A percentile compares a stretch with the other conserved stretches of the same genome.
These are phyloP conservation scores for Diplodia sapinea DNA, from an alignment of 2,329 filamentous ascomycete genomes.

Conservation along the genomic window DNA sequence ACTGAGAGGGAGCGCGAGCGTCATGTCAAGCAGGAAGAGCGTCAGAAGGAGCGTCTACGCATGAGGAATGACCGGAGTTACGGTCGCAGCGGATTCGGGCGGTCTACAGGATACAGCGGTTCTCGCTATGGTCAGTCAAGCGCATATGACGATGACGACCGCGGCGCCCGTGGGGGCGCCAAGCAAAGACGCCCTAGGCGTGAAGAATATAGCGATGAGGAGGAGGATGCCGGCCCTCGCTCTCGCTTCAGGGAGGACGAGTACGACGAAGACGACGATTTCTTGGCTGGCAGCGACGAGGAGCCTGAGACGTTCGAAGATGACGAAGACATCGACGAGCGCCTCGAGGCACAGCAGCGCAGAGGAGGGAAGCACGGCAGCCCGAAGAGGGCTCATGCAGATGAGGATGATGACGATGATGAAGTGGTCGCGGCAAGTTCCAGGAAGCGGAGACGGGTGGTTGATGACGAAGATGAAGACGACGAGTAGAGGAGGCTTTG, in stretches of 20 bases:
- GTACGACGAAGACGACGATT: conserved; percentile 80
- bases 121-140: conserved; percentile 54
- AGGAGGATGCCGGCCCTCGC: conserved; percentile 71
- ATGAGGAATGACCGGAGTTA: conserved; percentile 60
- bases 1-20: conserved; percentile 76
- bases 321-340: conserved; percentile 57
- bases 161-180: conserved; percentile 37
- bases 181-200: conserved; percentile 48
- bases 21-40: conserved; percentile 45
- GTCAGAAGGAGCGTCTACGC: conserved; percentile 59
- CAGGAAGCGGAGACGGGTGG: conserved; percentile 51
- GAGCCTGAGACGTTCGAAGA: conserved; percentile 68
- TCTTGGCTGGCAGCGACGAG: conserved; percentile 76
- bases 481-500: not conserved
- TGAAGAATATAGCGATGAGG: conserved; percentile 70
- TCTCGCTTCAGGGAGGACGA: conserved; percentile 70
- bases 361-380: conserved; percentile 48
- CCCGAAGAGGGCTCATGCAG: conserved; percentile 48
- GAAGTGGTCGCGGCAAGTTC: conserved; percentile 42
- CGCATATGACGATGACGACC: conserved; percentile 71
- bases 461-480: conserved; percentile 57
- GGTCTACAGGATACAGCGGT: conserved; percentile 60
- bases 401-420: conserved; percentile 46
- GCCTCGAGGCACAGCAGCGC: conserved; percentile 46
- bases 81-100: conserved; percentile 58